These are phyloP conservation scores for Piper longum DNA, from an alignment of 164 flowering plant genomes.

Conservation along the genomic window DNA sequence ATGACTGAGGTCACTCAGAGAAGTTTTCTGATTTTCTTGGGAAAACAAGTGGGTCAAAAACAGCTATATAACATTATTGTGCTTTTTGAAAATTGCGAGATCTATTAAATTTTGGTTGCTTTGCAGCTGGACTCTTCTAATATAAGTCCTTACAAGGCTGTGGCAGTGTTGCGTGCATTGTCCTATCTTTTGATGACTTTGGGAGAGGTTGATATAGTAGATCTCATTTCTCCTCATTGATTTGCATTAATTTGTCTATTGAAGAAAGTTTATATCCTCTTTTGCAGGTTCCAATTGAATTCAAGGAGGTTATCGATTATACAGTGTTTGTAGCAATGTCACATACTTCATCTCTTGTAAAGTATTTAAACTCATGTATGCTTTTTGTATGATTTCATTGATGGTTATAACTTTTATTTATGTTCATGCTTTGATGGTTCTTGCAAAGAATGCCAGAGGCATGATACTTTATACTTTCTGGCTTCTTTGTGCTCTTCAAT, in stretches of 20 bases:
- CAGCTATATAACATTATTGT: no score
- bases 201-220: conserved; percentile 58
- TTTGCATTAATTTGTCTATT: no score
- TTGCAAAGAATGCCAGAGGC: neutral
- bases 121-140: conserved; percentile 68
- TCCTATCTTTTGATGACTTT: conserved; percentile 64
- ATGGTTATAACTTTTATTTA: no score
- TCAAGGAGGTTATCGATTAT: conserved; percentile 75
- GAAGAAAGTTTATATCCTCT: neutral
- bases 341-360: conserved; percentile 65
- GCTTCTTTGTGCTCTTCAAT: no score
- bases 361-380: neutral
- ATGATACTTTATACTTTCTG: neutral
- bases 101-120: neutral
- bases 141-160: conserved; percentile 52
- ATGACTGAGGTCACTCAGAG: conserved; percentile 92
- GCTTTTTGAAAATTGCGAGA: neutral
- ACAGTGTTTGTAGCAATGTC: conserved; percentile 76
- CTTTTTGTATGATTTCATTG: neutral
- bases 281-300: conserved; percentile 73
- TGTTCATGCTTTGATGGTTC: neutral
- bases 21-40: conserved; percentile 62
- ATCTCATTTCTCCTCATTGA: neutral
- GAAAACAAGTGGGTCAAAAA: conserved; percentile 52
- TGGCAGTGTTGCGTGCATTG: conserved; percentile 62